These are phyloP conservation scores for Gynandropsis gynandra DNA, from an alignment of 345 rosid species.

Conservation along the genomic window DNA sequence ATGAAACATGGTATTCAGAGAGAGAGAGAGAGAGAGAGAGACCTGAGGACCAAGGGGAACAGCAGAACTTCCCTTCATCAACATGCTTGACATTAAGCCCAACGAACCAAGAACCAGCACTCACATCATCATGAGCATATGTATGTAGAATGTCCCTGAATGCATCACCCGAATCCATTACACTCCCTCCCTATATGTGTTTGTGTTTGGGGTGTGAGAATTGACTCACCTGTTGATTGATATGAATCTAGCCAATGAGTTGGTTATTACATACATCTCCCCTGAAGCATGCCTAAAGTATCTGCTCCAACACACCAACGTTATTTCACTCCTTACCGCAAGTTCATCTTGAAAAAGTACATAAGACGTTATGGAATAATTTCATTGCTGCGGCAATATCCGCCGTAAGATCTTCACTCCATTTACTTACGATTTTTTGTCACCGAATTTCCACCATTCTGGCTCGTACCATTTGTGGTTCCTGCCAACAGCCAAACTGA, in stretches of 20 bases:
- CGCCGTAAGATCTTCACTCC: too few relatives aligned
- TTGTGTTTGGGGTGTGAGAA: background rate
- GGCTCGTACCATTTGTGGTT: constrained; percentile 75
- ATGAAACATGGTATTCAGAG: too few relatives aligned
- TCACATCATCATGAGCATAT: constrained; percentile 68
- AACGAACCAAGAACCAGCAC: constrained; percentile 72
- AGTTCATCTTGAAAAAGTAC: too few relatives aligned
- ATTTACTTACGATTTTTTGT: constrained; percentile 74
- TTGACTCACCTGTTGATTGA: constrained; percentile 54
- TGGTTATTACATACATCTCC: constrained; percentile 64
- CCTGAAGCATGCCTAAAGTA: constrained; percentile 76
- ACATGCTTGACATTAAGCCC: constrained; percentile 67
- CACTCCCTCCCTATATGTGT: constrained; percentile 5
- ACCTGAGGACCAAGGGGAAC: constrained; percentile 78
- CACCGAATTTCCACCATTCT: constrained; percentile 97
- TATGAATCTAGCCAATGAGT: constrained; percentile 58
- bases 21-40: constrained; percentile 15
- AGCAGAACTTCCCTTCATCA: constrained; percentile 65
- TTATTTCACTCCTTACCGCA: background rate
- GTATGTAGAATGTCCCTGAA: constrained; percentile 53
- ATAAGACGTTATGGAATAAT: too few relatives aligned
- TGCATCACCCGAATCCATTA: background rate
- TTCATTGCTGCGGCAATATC: too few relatives aligned
- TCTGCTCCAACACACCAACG: constrained; percentile 31
- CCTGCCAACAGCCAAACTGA: constrained; percentile 31